These are phyloP conservation scores for Talaromyces sp. DNA, from an alignment of 2,329 filamentous ascomycete species.

Conservation along the genomic window DNA sequence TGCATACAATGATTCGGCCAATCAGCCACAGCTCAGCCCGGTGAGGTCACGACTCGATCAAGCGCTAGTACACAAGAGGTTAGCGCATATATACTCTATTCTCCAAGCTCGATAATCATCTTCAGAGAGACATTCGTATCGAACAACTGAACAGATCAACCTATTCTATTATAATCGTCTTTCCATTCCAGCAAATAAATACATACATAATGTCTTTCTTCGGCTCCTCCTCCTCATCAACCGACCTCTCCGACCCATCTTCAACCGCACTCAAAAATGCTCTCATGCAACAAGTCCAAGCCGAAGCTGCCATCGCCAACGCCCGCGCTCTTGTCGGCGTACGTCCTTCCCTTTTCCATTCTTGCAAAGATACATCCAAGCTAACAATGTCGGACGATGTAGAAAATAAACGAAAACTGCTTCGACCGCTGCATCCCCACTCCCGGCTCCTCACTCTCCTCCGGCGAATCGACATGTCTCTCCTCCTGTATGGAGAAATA, in stretches of 20 bases:
- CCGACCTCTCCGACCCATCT: constrained; percentile 13
- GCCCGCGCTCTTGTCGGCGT: constrained; percentile 67
- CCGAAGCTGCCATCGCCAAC: constrained; percentile 63
- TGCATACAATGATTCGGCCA: not conserved
- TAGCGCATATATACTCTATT: not conserved
- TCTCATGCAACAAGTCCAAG: constrained; percentile 59
- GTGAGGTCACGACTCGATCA: not conserved
- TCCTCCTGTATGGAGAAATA: constrained; percentile 80
- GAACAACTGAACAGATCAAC: too few species aligned
- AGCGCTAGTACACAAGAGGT: not conserved
- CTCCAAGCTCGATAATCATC: not conserved
- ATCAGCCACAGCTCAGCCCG: constrained; percentile 1
- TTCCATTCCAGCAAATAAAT: too few species aligned
- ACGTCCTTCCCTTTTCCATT: constrained; percentile 22
- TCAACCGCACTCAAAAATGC: constrained; percentile 45
- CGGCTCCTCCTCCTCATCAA: constrained; percentile 31
- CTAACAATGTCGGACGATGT: not conserved
- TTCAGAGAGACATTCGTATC: not conserved
- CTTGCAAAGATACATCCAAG: not conserved
- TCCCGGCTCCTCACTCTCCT: constrained; percentile 60
- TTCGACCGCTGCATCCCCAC: constrained; percentile 72
- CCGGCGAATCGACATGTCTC: constrained; percentile 65
- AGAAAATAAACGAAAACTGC: constrained; percentile 79
- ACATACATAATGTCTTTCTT: constrained; percentile 35
- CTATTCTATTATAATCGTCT: too few species aligned